Conservation (phyloP, 2,329 filamentous ascomycete genomes). For the Orbilia brochopaga region DNA sequence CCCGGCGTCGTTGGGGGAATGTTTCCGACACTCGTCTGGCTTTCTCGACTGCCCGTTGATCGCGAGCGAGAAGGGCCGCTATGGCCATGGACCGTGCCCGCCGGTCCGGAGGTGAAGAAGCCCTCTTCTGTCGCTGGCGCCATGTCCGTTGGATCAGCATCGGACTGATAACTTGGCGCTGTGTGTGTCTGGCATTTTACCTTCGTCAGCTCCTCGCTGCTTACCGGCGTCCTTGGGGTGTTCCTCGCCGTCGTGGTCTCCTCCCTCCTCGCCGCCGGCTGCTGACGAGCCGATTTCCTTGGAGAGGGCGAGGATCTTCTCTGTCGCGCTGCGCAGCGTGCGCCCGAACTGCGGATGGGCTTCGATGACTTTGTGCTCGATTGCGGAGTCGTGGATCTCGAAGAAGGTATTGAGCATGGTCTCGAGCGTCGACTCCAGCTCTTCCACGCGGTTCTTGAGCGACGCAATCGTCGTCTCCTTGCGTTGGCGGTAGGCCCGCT, state of each 20-base stretch:
- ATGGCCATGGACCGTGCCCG: constrained; percentile 34
- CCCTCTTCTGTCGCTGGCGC: constrained; percentile 41
- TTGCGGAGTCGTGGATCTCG: constrained; percentile 68
- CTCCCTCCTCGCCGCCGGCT: constrained; percentile 29
- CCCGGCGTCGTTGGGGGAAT: constrained; percentile 28
- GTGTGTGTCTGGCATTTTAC: constrained; percentile 50
- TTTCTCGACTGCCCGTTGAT: constrained; percentile 47
- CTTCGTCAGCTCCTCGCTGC: constrained; percentile 40
- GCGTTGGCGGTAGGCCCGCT: constrained; percentile 80
- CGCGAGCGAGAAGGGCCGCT: constrained; percentile 45
- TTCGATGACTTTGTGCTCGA: constrained; percentile 57
- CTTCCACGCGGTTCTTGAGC: constrained; percentile 72
- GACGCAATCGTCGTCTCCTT: constrained; percentile 81
- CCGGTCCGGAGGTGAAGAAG: constrained; percentile 41
- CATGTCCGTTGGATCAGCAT: constrained; percentile 47
- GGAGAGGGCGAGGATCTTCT: constrained; percentile 43
- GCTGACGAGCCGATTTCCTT: constrained; percentile 44
- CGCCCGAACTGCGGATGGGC: constrained; percentile 45
- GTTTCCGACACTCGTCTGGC: constrained; percentile 38
- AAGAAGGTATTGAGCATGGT: constrained; percentile 76
- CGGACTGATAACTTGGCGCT: constrained; percentile 38
- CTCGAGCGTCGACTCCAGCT: constrained; percentile 72
- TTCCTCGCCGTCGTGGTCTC: constrained; percentile 38
- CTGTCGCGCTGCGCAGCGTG: constrained; percentile 40
- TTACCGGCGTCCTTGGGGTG: constrained; percentile 40